Base-by-base conservation (phyloP, 805 yeast species). In the Metschnikowia vanudenii region DNA sequence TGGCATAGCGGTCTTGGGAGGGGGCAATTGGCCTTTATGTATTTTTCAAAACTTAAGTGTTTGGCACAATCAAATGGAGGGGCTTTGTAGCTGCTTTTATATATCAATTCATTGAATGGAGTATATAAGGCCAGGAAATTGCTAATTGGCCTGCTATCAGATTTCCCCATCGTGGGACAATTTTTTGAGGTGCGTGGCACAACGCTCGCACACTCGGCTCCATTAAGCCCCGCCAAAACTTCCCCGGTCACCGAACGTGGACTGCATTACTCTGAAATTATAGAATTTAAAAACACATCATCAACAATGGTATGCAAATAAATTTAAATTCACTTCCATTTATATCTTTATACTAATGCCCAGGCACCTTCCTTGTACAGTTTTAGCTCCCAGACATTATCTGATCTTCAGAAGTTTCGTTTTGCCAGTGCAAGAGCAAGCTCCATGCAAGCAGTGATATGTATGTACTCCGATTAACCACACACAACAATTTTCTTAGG, bases 371-470 rank as follows among this genome's bases (percentile, higher is more conserved):
- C 82, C 1, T 67, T 88, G 48, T 86, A 87, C 62, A 64, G 82
- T 0, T 76, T 88, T 52, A 69, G 85, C 10, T 73, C 80, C 5
- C 85, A 79, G 37, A 84, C 95, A 0, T 69, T 76, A 39, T 64
- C 78, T 9, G 72, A 63, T 13, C 76, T 88, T 34, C 81, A 80
- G 52, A 88, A 85, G 66, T 89, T 89, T 64, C 78, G 96, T 47
- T 79, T 84, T 50, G 70, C 81, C 13, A 84, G 89, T 51, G 82
- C 88, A 12, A 74, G 95, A 61, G 74, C 84, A 4, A 73, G 74
- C 28, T 59, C 66, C 2, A 70, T 85, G 59, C 82, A 85, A 64
- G 88, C 88, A 1, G 65, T 82, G 42, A 72, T 85, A 18, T 82
- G 80, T 75, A 65, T 44, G 81, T 71, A 46, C n/a, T n/a, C 4